Evolutionary conservation across 805 yeast genomes (phyloP).

Genomic region (Dipodascus albidus): DNA sequence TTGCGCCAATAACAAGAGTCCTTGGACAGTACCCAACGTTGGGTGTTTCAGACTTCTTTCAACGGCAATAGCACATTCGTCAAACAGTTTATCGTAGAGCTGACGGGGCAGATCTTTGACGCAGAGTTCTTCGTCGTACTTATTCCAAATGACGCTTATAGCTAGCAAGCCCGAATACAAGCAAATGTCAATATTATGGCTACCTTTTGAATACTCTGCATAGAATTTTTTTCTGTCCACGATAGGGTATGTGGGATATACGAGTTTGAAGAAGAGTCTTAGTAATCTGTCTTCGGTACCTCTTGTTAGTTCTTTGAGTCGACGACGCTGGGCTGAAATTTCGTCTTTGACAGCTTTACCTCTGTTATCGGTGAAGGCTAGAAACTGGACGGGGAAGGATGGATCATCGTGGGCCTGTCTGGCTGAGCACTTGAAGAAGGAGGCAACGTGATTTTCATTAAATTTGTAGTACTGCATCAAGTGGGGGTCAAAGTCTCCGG

Average conservation of each 20-base stretch:
- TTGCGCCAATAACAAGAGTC: conserved; percentile 23
- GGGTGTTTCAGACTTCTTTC: conserved; percentile 23
- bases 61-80: conserved; percentile 18
- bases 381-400: conserved; percentile 19
- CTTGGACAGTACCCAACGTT: conserved; percentile 22
- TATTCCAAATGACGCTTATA: conserved; percentile 26
- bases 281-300: conserved; percentile 20
- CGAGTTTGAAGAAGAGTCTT: conserved; percentile 23
- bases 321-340: conserved; percentile 9
- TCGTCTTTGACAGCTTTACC: conserved; percentile 7
- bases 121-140: conserved; percentile 23
- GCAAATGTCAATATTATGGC: conserved; percentile 21
- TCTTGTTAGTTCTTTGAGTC: conserved; percentile 10
- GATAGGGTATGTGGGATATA: conserved; percentile 27
- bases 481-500: conserved; percentile 25
- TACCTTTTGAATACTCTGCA: conserved; percentile 18
- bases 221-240: conserved; percentile 24
- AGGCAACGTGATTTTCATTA: conserved; percentile 12
- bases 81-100: conserved; percentile 19
- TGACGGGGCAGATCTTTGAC: conserved; percentile 21
- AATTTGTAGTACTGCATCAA: conserved; percentile 18
- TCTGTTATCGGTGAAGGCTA: conserved; percentile 12
- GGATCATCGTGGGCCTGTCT: conserved; percentile 15
- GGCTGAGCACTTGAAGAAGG: conserved; percentile 22
- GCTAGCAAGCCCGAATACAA: conserved; percentile 25